Percentiles rank a stretch among this genome's conserved stretches.
These are phyloP conservation scores for Xylaria sp. DNA, from an alignment of 2,329 filamentous ascomycete species.

Conservation along the genomic window DNA sequence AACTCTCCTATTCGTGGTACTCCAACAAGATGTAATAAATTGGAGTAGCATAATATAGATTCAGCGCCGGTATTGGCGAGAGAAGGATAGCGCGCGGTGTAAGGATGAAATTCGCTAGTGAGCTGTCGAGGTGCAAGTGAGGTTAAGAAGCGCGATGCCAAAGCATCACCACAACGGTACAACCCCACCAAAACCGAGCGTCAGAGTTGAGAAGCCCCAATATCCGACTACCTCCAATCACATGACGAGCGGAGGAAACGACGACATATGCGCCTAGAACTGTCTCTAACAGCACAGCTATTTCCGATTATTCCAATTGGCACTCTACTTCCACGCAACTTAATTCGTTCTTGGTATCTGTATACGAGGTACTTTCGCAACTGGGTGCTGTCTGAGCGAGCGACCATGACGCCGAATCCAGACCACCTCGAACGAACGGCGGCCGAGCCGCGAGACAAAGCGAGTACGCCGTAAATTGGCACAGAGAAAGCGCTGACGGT, in stretches of 20 bases:
- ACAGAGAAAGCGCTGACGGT: too few relatives aligned
- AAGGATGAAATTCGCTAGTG: too few relatives aligned
- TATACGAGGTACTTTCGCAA: background rate
- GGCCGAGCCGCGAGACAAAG: slow-evolving; percentile 70
- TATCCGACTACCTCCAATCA: background rate
- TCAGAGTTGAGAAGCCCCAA: too few relatives aligned
- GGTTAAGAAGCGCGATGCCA: too few relatives aligned
- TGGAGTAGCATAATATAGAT: too few relatives aligned
- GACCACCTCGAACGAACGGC: slow-evolving; percentile 75
- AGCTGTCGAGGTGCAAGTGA: too few relatives aligned
- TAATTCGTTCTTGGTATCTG: background rate
- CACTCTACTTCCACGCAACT: background rate
- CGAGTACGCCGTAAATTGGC: too few relatives aligned
- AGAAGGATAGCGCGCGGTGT: too few relatives aligned
- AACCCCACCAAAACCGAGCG: background rate
- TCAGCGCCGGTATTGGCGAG: too few relatives aligned
- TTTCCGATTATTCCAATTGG: background rate
- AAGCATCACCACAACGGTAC: background rate
- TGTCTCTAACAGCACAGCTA: too few relatives aligned
- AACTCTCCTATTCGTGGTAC: too few relatives aligned
- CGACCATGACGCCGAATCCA: slow-evolving; percentile 40
- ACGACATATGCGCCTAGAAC: background rate
- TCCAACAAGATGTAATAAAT: too few relatives aligned
- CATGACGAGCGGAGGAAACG: background rate
- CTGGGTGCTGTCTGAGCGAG: background rate